Evolutionary conservation across 768 basidiomycete species (phyloP), one percentile per base, ranked within the genome.

Genomic region (Suillus placidus): DNA sequence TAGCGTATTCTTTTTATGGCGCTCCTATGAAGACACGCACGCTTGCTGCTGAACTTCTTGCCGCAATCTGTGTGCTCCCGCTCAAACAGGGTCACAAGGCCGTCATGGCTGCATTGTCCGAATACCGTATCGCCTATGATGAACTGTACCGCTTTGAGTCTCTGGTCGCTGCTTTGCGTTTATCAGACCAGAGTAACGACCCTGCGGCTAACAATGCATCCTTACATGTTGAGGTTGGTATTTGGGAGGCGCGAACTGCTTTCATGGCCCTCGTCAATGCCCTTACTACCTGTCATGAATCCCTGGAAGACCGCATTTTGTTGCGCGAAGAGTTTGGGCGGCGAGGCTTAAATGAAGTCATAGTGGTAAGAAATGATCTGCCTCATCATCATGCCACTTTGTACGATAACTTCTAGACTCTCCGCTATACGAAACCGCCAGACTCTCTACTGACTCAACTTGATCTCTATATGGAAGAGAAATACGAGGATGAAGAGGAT

Each of bases 401-500:
- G 34, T 66, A 37, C 37, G 38, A 55, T 61, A 37, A 38, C 38
- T 60, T 47, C 14, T 69, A 95, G 94, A 85, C 87, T 5, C 80
- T 96, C 8, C 84, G 88, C 66, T 93, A 93, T 69, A 80, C 88
- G 45, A 84, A 86, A 70, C 92, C 93, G 2, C 91, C 93, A 8
- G 93, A 91, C n/a, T 74, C 70, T 4, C 77, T 97, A n/a, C 73
- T 91, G n/a, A 90, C 83, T 0, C 95, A 96, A 70, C 78, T 95
- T 7, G 86, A 90, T 67, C 83, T 93, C 34, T 97, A 95, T 70
- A 84, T 86, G 0, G 94, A 97, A 67, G 94, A 96, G 74, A 92
- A 93, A 70, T 92, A 89, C 54, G 94, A 96, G 71, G 95, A 97
- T 73, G 91, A 93, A 73, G 89, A 92, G 72, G 92, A 95, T 60